Conservation (phyloP, 179 eudicot species). For the Heliamphora pulchella region DNA sequence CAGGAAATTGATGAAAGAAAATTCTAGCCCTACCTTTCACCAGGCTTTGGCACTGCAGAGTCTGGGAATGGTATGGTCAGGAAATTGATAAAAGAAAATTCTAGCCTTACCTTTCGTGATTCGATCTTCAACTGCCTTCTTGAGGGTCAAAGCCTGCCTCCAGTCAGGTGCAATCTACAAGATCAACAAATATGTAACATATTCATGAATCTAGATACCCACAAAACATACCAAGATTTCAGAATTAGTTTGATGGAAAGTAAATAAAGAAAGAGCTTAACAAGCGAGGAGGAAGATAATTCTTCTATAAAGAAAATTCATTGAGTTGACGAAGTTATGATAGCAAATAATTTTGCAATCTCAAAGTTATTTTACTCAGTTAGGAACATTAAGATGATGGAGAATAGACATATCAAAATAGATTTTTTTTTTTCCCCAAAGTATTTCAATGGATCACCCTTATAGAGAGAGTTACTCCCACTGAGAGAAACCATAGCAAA, state of each 20-base stretch:
- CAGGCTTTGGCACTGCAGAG: neutral
- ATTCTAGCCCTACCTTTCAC: neutral
- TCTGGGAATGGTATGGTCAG: too few species aligned
- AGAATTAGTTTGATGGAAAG: neutral
- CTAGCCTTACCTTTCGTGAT: conserved; percentile 57
- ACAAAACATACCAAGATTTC: neutral
- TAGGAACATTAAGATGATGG: neutral
- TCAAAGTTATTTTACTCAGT: neutral
- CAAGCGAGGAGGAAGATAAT: too few species aligned
- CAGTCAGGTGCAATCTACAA: conserved; percentile 51
- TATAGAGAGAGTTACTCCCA: neutral
- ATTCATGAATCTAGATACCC: neutral
- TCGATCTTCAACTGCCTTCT: conserved; percentile 69
- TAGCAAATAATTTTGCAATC: neutral
- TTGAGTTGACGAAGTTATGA: neutral
- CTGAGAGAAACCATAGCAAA: neutral
- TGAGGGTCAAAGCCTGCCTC: conserved; percentile 81
- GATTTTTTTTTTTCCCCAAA: neutral
- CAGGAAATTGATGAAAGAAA: neutral
- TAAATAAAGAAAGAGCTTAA: too few species aligned
- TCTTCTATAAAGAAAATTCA: too few species aligned
- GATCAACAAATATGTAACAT: too few species aligned
- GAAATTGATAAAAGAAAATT: neutral
- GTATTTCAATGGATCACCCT: neutral
- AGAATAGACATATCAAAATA: neutral